Percentiles rank a stretch among this genome's conserved stretches.
phyloP scores from a whole-genome alignment of 352 stramenopile genomes.

The Paralagenidium karlingii region DNA sequence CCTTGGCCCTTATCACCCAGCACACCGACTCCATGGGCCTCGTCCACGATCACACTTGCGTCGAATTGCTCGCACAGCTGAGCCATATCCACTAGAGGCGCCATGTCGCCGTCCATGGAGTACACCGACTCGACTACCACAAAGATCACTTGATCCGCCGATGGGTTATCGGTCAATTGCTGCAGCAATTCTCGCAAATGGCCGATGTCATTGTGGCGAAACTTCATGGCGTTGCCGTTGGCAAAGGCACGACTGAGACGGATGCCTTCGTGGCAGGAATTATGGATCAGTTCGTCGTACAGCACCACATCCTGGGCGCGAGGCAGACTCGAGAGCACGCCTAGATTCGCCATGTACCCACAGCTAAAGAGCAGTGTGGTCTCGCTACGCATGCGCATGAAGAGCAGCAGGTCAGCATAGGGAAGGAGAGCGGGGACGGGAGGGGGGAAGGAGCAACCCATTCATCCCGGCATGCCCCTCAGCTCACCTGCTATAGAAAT shows the following conservation, averaged over 20 bases:
- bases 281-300: conserved; percentile 95
- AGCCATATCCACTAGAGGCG: conserved; percentile 80
- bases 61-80: conserved; percentile 62
- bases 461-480: neutral
- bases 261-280: conserved; percentile 92
- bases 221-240: conserved; percentile 30
- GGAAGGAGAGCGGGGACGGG: neutral
- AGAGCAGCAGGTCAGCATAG: too few species aligned
- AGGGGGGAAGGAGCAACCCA: neutral
- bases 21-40: conserved; percentile 91
- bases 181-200: conserved; percentile 67
- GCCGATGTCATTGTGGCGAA: conserved; percentile 87
- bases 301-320: conserved; percentile 86
- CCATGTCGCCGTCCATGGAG: conserved; percentile 97
- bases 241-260: conserved; percentile 66
- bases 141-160: conserved; percentile 48
- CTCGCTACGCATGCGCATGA: conserved; percentile 30
- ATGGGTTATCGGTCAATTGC: conserved; percentile 8
- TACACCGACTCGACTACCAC: conserved; percentile 98
- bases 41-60: conserved; percentile 92
- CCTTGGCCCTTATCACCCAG: conserved; percentile 74
- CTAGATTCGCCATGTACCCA: conserved; percentile 94
- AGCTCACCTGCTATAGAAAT: conserved; percentile 76
- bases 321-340: conserved; percentile 87
- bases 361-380: conserved; percentile 93